A percentile compares a stretch with the other conserved stretches of the same genome.
Evolutionary conservation across 192 early-diverging fungal genomes (phyloP).

Genomic region (Umbelopsis ramanniana): DNA sequence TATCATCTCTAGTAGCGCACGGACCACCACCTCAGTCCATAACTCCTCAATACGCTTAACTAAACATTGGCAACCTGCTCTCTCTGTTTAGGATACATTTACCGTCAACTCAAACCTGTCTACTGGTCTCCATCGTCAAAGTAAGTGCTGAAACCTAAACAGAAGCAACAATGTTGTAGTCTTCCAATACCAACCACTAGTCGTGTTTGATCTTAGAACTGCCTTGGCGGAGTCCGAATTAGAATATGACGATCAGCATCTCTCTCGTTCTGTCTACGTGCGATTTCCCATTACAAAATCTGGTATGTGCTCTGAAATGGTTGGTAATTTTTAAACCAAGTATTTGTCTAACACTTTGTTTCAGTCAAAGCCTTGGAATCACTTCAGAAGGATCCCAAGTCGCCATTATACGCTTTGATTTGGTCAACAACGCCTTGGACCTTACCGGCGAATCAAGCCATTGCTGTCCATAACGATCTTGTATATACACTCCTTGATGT

Average conservation of each 20-base stretch:
- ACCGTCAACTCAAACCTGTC: constrained; percentile 79
- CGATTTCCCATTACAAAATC: constrained; percentile 55
- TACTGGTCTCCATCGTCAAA: constrained; percentile 85
- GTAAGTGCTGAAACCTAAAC: constrained; percentile 19
- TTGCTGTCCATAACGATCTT: constrained; percentile 68
- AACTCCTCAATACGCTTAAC: too few species aligned
- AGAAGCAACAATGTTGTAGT: too few species aligned
- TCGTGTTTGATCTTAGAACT: constrained; percentile 42
- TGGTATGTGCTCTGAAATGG: constrained; percentile 33
- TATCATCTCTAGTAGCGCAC: background rate
- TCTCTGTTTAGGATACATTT: constrained; percentile 60
- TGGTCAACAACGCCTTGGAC: constrained; percentile 90
- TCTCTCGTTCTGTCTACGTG: constrained; percentile 74
- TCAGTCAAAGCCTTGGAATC: background rate
- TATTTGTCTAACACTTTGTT: background rate
- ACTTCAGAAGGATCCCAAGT: background rate
- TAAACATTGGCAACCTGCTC: background rate
- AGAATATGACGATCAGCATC: constrained; percentile 79
- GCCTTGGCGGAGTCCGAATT: constrained; percentile 83
- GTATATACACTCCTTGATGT: constrained; percentile 57
- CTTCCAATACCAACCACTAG: background rate
- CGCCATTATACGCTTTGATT: constrained; percentile 52
- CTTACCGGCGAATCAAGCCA: constrained; percentile 74
- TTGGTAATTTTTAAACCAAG: background rate
- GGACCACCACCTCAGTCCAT: background rate